Evolutionary conservation across 2,329 filamentous ascomycete genomes (phyloP), one percentile per base, ranked within the genome.

Genomic region (Talaromyces sp.): DNA sequence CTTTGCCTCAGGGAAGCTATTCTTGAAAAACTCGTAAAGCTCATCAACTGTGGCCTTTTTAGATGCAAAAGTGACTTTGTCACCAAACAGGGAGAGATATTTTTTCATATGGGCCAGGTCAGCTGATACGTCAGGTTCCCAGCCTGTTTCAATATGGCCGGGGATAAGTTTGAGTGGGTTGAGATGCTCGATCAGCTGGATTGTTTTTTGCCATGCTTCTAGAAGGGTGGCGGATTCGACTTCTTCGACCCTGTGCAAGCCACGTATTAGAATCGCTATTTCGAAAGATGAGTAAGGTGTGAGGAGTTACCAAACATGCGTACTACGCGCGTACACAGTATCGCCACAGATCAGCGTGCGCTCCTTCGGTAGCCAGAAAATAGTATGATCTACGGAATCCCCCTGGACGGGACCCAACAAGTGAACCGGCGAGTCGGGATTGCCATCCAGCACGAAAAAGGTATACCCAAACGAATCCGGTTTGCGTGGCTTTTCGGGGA

Each of bases 341-440:
- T 54, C 48, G 2, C 57, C 74, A 33, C 68, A 70, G 31, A 76
- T 64, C n/a, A 75, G 50, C 2, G 70, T 70, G 45, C 63, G 67
- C 64, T 74, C 72, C 0, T 22, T 57, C 3, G 71, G 72, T 33
- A 76, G 62, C 74, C 74, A 74, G 39, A 75, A 75, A 41, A 75
- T 61, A 19, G 69, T 71, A 64, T 73, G 71, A 62, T 73, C 72
- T 1, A 76, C 70, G 6, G 68, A 70, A 56, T 76, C 73, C 1
- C 75, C 75, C 62, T 76, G 74, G 16, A 77, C 56, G 1, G 73
- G 73, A 0, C 74, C 75, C 16, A 76, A 62, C 33, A 77, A 65
- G 14, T 70, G 58, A 5, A 77, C 64, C 0, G 72, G 72, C 19
- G 66, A 71, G 13, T 65, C 60, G 9, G 68, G 64, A 16, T 73